Evolutionary conservation across 176 grass and related monocot species (phyloP).

Genomic region (Triticum urartu): DNA sequence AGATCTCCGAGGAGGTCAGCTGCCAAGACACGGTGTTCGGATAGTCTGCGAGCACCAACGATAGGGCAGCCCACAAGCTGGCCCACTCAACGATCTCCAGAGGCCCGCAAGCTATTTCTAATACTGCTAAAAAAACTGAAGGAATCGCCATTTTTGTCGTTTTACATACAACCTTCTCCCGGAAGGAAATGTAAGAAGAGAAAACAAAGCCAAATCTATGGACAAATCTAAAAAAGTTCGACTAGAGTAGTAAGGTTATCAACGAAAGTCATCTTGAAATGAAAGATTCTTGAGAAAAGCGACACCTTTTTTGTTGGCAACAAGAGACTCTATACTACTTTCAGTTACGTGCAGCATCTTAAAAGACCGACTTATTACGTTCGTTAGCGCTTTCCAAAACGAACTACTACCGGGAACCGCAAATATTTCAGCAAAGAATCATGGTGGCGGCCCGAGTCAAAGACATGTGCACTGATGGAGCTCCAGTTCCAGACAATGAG

Average conservation of each 20-base stretch:
- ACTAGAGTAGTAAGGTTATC: not conserved
- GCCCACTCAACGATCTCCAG: too few species aligned
- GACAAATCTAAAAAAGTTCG: not conserved
- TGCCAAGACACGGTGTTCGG: too few species aligned
- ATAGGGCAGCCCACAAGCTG: too few species aligned
- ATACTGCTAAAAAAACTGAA: not conserved
- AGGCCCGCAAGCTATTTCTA: too few species aligned
- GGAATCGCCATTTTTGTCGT: not conserved
- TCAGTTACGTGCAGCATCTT: constrained; percentile 16
- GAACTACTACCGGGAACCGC: not conserved
- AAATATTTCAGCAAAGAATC: not conserved
- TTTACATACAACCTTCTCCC: not conserved
- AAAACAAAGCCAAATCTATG: not conserved
- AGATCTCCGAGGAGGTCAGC: too few species aligned
- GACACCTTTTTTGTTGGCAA: too few species aligned
- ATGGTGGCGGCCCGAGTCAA: not conserved
- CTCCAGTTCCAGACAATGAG: not conserved
- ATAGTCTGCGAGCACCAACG: too few species aligned
- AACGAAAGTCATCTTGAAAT: not conserved
- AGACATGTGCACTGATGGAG: not conserved
- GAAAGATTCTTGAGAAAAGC: constrained; percentile 12
- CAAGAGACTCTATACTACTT: not conserved
- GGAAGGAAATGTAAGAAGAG: not conserved
- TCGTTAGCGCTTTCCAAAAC: not conserved
- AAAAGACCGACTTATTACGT: not conserved